phyloP scores from a whole-genome alignment of 2,329 filamentous ascomycete genomes.

The Camillea tinctor region DNA sequence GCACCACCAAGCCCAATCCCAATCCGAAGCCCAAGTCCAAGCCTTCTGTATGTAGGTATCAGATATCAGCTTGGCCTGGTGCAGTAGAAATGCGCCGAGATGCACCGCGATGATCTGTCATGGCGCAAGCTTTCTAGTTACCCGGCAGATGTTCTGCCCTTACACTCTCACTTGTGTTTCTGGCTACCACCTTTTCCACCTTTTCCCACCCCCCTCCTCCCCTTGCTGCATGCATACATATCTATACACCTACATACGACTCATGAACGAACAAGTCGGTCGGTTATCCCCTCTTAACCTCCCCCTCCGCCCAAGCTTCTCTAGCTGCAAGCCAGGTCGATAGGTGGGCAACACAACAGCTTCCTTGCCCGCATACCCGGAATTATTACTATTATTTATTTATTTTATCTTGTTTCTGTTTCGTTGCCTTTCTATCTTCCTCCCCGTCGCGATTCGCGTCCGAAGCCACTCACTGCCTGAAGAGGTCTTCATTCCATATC shows the following conservation, averaged over 20 bases:
- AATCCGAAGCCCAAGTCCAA: background rate
- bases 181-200: too few species aligned
- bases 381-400: background rate
- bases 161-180: too few species aligned
- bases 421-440: background rate
- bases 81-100: constrained; percentile 6
- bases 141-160: background rate
- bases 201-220: too few species aligned
- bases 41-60: constrained; percentile 1
- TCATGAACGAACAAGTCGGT: background rate
- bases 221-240: background rate
- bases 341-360: background rate
- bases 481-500: too few species aligned
- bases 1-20: background rate
- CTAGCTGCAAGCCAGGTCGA: background rate
- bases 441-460: too few species aligned
- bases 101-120: constrained; percentile 8
- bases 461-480: too few species aligned
- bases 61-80: constrained; percentile 18
- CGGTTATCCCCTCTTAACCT: background rate
- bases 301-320: too few species aligned
- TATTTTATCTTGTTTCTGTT: background rate
- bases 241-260: too few species aligned
- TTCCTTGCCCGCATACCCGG: background rate
- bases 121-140: background rate